Percentiles rank a stretch among this genome's conserved stretches.
These are phyloP conservation scores for Lactarius indigo DNA, from an alignment of 768 basidiomycete genomes.

Conservation along the genomic window DNA sequence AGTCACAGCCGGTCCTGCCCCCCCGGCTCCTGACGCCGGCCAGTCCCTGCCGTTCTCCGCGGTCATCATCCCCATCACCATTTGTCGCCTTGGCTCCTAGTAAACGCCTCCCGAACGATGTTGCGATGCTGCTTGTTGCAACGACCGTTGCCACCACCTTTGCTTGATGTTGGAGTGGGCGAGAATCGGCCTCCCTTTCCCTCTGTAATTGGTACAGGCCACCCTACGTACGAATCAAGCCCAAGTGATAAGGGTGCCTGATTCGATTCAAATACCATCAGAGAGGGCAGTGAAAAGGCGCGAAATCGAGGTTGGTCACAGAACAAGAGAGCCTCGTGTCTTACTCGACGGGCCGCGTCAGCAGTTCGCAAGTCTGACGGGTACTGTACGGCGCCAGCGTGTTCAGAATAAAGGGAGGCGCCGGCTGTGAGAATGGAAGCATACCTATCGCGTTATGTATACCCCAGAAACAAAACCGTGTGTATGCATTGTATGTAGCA, in stretches of 20 bases:
- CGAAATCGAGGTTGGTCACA: neutral
- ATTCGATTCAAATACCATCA: no score
- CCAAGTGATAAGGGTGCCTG: neutral
- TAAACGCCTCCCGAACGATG: no score
- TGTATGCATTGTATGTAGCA: neutral
- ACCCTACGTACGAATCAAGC: neutral
- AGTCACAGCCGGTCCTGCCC: no score
- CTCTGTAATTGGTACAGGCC: neutral
- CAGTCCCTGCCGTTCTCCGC: no score
- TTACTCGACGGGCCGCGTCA: neutral
- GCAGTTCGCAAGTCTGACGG: neutral
- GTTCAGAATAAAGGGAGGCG: neutral
- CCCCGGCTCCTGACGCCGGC: no score
- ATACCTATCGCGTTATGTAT: neutral
- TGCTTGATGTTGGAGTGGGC: no score
- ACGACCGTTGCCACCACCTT: no score
- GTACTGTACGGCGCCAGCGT: neutral
- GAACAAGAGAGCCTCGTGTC: neutral
- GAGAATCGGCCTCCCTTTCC: neutral
- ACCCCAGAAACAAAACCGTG: neutral
- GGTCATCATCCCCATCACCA: no score
- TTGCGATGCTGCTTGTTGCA: no score
- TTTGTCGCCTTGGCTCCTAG: no score
- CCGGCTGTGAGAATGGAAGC: neutral
- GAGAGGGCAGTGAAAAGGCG: neutral